Conservation (phyloP, 768 basidiomycete species). For the Tricholoma furcatifolium region DNA sequence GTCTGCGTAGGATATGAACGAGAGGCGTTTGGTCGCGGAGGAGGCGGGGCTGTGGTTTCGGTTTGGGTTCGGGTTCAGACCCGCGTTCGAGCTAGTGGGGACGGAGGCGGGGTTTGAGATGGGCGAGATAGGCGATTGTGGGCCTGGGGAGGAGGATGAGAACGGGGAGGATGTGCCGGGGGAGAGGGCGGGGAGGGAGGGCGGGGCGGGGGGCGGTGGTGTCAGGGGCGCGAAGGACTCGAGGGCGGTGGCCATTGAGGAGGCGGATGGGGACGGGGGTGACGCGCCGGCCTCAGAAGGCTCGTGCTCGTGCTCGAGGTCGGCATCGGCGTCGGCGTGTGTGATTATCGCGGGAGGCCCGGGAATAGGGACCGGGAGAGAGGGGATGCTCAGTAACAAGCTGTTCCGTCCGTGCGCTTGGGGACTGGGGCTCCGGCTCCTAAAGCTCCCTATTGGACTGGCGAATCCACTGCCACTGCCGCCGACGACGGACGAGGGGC, state of each 20-base stretch:
- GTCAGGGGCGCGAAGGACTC: conserved; percentile 14
- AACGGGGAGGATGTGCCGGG: conserved; percentile 11
- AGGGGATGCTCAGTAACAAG: conserved; percentile 49
- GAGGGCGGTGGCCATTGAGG: not conserved
- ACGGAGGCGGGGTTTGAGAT: conserved; percentile 35
- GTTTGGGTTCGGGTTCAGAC: too few relatives aligned
- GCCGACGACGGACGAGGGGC: too few relatives aligned
- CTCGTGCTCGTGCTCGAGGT: conserved; percentile 45
- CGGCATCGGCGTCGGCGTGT: conserved; percentile 3
- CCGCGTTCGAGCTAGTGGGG: too few relatives aligned
- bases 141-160: not conserved
- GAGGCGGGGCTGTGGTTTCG: too few relatives aligned
- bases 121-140: conserved; percentile 20
- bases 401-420: conserved; percentile 34
- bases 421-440: conserved; percentile 65
- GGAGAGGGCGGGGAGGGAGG: conserved; percentile 22
- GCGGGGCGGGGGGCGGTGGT: conserved; percentile 11
- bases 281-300: conserved; percentile 27
- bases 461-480: conserved; percentile 51
- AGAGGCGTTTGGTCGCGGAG: conserved; percentile 65
- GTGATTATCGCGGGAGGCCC: conserved; percentile 11
- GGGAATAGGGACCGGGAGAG: conserved; percentile 12
- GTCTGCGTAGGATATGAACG: conserved; percentile 88
- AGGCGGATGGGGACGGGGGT: conserved; percentile 16
- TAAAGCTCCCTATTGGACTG: conserved; percentile 67